These are phyloP conservation scores for Geranium incanum DNA, from an alignment of 441 rosid species.

Conservation along the genomic window DNA sequence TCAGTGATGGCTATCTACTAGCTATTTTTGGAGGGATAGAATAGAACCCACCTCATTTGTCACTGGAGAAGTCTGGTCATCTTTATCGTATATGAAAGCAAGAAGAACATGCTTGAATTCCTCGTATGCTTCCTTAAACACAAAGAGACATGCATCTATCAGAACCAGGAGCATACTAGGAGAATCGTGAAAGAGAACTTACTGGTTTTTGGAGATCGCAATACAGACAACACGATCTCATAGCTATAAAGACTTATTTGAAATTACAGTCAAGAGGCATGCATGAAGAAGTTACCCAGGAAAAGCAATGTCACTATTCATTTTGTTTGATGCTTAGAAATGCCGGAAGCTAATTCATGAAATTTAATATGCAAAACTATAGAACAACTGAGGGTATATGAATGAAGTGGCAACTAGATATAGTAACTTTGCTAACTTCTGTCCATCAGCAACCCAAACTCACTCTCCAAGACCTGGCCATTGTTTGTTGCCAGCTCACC, in stretches of 20 bases:
- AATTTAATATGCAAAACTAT: background rate
- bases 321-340: background rate
- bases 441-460: background rate
- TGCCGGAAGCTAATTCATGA: background rate
- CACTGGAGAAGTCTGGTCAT: slow-evolving; percentile 78
- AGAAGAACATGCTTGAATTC: slow-evolving; percentile 96
- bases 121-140: slow-evolving; percentile 91
- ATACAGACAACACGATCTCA: background rate
- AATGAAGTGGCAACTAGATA: background rate
- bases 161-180: slow-evolving; percentile 15
- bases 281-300: background rate
- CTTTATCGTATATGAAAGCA: slow-evolving; percentile 72
- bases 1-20: background rate
- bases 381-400: background rate
- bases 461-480: background rate
- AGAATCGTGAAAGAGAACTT: background rate
- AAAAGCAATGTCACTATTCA: background rate
- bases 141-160: slow-evolving; percentile 26
- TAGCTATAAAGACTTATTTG: background rate
- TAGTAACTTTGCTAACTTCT: background rate
- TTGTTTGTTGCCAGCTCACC: background rate
- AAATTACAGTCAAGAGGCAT: background rate
- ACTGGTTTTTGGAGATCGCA: background rate
- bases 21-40: background rate
- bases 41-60: slow-evolving; percentile 62